A percentile compares a stretch with the other conserved stretches of the same genome.
phyloP scores from a whole-genome alignment of 805 yeast species.

The Yamadazyma endophytica region DNA sequence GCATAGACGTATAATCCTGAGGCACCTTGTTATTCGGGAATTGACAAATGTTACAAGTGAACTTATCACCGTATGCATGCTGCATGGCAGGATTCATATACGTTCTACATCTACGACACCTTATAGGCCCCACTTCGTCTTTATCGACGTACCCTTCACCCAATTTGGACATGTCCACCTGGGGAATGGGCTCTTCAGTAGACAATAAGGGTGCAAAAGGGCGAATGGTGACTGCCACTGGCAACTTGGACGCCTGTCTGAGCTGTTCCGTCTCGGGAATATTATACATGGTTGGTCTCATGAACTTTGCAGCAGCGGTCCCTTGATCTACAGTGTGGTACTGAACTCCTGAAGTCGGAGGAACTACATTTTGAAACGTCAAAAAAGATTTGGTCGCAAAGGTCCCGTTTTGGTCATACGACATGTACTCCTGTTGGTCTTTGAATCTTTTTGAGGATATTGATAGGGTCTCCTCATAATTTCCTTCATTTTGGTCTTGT shows the following conservation, averaged over 20 bases:
- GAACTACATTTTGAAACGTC: slow-evolving; percentile 73
- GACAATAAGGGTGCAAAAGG: slow-evolving; percentile 72
- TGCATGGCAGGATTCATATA: slow-evolving; percentile 84
- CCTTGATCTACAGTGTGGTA: slow-evolving; percentile 77
- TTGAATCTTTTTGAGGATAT: slow-evolving; percentile 15
- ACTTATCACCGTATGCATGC: slow-evolving; percentile 55
- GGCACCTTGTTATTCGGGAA: slow-evolving; percentile 66
- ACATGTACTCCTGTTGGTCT: slow-evolving; percentile 20
- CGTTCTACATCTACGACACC: slow-evolving; percentile 90
- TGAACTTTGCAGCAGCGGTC: slow-evolving; percentile 72
- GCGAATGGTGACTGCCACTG: slow-evolving; percentile 73
- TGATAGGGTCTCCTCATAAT: slow-evolving; percentile 8
- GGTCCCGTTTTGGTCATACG: slow-evolving; percentile 23
- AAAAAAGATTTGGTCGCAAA: slow-evolving; percentile 46
- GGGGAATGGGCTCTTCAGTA: slow-evolving; percentile 59
- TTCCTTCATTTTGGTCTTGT: slow-evolving; percentile 1
- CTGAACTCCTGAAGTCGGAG: slow-evolving; percentile 78
- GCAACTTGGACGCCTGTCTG: slow-evolving; percentile 66
- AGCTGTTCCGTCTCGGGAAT: slow-evolving; percentile 73
- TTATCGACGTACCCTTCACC: slow-evolving; percentile 21
- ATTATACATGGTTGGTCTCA: slow-evolving; percentile 75
- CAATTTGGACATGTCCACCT: slow-evolving; percentile 52
- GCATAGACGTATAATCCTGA: slow-evolving; percentile 57
- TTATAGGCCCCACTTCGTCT: slow-evolving; percentile 60
- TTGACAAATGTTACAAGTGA: slow-evolving; percentile 84